A percentile compares a stretch with the other conserved stretches of the same genome.
Evolutionary conservation across 345 rosid genomes (phyloP).

Genomic region (Syzygium jambos): DNA sequence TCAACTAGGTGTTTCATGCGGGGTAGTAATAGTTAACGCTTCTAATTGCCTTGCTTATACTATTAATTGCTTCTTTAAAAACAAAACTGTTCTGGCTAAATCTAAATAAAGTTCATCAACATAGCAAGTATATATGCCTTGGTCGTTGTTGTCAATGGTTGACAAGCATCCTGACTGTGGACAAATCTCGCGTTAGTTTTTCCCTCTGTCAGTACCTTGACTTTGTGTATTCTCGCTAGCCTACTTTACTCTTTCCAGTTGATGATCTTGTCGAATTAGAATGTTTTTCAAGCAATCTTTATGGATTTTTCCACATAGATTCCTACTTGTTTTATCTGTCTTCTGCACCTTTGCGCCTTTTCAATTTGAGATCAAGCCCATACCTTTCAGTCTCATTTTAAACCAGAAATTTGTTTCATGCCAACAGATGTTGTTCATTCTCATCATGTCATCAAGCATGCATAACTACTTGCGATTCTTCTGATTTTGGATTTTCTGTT

Average conservation of each 20-base stretch:
- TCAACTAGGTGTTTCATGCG: not conserved
- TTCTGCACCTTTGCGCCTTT: not conserved
- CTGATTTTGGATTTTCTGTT: not conserved
- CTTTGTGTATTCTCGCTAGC: not conserved
- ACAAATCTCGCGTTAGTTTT: not conserved
- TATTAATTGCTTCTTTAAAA: not conserved
- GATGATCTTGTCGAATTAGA: not conserved
- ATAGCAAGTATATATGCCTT: not conserved
- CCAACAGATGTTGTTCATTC: not conserved
- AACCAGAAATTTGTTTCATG: not conserved
- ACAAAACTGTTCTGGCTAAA: not conserved
- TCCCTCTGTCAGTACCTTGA: not conserved
- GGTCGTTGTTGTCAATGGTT: not conserved
- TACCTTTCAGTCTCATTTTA: not conserved
- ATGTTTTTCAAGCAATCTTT: not conserved
- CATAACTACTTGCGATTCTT: not conserved
- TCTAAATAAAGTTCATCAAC: not conserved
- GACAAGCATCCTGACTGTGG: not conserved
- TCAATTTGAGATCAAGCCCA: not conserved
- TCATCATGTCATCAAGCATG: not conserved
- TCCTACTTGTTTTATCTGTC: not conserved
- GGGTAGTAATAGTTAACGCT: not conserved
- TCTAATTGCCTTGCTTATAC: not conserved
- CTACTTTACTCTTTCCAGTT: not conserved
- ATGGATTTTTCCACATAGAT: not conserved